Conservation (phyloP, 768 basidiomycete species). For the Russula abietina region DNA sequence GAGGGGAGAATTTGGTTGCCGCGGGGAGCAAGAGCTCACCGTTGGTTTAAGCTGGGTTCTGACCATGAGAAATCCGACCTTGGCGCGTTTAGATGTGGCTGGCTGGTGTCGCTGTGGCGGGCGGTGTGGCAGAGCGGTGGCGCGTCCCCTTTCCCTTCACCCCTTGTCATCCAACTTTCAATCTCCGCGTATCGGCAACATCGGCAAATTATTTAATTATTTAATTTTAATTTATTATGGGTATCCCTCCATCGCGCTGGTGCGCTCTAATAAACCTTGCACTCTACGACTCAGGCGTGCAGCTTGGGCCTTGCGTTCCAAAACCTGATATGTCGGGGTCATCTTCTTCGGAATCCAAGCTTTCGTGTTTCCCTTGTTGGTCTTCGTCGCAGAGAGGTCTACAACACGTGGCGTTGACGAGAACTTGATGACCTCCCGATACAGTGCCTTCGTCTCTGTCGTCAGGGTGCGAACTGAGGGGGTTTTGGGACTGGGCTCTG, state of each 20-base stretch:
- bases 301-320: conserved; percentile 69
- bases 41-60: conserved; percentile 28
- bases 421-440: conserved; percentile 82
- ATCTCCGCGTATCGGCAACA: conserved; percentile 20
- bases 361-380: conserved; percentile 45
- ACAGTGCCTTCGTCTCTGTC: conserved; percentile 79
- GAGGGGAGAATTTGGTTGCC: conserved; percentile 27
- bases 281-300: conserved; percentile 66
- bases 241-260: conserved; percentile 38
- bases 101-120: conserved; percentile 24
- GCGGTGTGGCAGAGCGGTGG: conserved; percentile 24
- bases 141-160: conserved; percentile 18
- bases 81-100: conserved; percentile 20
- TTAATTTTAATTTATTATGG: not conserved
- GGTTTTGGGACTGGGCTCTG: conserved; percentile 37
- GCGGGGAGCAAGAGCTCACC: conserved; percentile 33
- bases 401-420: conserved; percentile 81
- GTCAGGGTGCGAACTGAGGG: conserved; percentile 60
- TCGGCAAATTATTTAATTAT: not conserved
- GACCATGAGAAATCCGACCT: conserved; percentile 26
- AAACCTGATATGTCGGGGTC: conserved; percentile 75
- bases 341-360: conserved; percentile 77
- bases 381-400: conserved; percentile 63
- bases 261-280: conserved; percentile 62
- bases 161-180: not conserved